phyloP scores from a whole-genome alignment of 2,329 filamentous ascomycete species.

The Drechslerella coelobrocha region DNA sequence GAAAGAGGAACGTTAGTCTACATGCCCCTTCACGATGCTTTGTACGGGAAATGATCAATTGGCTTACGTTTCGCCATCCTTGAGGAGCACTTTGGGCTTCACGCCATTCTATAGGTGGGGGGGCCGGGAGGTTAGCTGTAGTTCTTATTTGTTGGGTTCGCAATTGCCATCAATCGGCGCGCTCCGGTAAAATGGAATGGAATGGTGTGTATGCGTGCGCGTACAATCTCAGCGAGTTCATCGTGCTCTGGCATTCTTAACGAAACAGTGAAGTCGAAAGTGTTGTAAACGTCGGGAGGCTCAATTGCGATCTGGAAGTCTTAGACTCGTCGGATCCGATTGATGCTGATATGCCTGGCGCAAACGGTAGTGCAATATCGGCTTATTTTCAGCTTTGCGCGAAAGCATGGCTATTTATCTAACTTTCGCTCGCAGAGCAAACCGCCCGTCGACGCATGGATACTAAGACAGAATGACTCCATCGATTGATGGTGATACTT shows the following conservation, averaged over 20 bases:
- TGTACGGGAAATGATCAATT: not conserved
- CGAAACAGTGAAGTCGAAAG: not conserved
- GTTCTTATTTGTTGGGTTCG: too few relatives aligned
- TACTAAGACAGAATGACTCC: slow-evolving; percentile 17
- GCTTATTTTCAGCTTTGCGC: not conserved
- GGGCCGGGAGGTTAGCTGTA: not conserved
- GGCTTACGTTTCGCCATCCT: slow-evolving; percentile 47
- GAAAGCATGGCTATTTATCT: slow-evolving; percentile 21
- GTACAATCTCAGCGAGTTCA: slow-evolving; percentile 51
- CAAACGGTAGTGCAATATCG: not conserved
- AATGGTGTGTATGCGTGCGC: too few relatives aligned
- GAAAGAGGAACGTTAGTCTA: not conserved
- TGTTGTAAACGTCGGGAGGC: not conserved
- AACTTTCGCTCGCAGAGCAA: not conserved
- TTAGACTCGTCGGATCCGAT: not conserved
- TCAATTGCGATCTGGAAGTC: not conserved
- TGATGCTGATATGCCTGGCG: not conserved
- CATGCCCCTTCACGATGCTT: not conserved
- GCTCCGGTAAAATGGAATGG: too few relatives aligned
- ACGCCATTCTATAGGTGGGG: slow-evolving; percentile 48
- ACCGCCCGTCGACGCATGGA: not conserved
- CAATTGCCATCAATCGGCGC: too few relatives aligned
- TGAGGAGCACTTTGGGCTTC: slow-evolving; percentile 51
- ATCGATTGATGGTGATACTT: not conserved
- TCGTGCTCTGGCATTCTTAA: slow-evolving; percentile 45